A percentile compares a stretch with the other conserved stretches of the same genome.
Evolutionary conservation across 805 yeast genomes (phyloP).

Genomic region (Metschnikowia shivogae): DNA sequence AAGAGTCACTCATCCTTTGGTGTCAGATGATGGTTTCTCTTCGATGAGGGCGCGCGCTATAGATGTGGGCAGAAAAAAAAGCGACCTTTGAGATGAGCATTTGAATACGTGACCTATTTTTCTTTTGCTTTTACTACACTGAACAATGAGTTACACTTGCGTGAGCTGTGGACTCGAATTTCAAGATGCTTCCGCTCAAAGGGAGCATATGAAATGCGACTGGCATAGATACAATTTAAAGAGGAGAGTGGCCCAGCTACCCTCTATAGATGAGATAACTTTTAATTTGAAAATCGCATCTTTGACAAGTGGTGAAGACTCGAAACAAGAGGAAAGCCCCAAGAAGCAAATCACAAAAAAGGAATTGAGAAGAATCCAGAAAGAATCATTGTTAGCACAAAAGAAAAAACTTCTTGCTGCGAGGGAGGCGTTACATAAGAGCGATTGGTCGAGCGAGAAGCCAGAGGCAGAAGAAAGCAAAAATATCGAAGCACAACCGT

Average conservation of each 20-base stretch:
- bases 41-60: slow-evolving; percentile 1
- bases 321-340: slow-evolving; percentile 17
- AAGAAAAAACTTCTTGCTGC: slow-evolving; percentile 40
- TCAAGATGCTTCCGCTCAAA: slow-evolving; percentile 35
- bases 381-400: slow-evolving; percentile 46
- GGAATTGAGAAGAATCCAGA: slow-evolving; percentile 47
- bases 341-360: slow-evolving; percentile 40
- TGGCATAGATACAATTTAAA: slow-evolving; percentile 46
- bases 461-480: not conserved
- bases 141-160: slow-evolving; percentile 22
- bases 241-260: slow-evolving; percentile 38
- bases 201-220: slow-evolving; percentile 42
- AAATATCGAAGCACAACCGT: not conserved
- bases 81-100: slow-evolving; percentile 4
- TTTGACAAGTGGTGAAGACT: slow-evolving; percentile 14
- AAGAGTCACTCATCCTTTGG: not conserved
- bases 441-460: slow-evolving; percentile 2
- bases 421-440: slow-evolving; percentile 17
- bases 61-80: slow-evolving; percentile 3
- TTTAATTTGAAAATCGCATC: slow-evolving; percentile 23
- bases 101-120: not conserved
- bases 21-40: not conserved
- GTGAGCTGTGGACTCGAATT: slow-evolving; percentile 40
- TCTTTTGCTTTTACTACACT: not conserved
- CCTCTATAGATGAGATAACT: slow-evolving; percentile 22